A percentile compares a stretch with the other conserved stretches of the same genome.
Evolutionary conservation across 768 basidiomycete genomes (phyloP).

Genomic region (Trametes cinnabarina): DNA sequence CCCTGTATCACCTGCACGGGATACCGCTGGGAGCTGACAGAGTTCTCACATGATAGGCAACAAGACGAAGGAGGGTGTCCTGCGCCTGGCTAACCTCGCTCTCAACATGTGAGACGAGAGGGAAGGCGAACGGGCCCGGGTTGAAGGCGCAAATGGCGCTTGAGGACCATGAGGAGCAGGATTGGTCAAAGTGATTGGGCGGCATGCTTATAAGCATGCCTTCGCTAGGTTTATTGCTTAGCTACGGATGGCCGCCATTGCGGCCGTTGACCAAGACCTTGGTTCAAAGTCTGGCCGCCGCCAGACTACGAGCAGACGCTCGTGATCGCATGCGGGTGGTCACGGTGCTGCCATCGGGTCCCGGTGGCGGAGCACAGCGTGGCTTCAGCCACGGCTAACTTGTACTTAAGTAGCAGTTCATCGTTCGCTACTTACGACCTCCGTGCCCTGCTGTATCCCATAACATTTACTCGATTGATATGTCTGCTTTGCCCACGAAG

Average conservation of each 20-base stretch:
- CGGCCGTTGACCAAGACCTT: no score
- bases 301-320: not conserved
- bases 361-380: not conserved
- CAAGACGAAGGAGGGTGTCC: constrained; percentile 84
- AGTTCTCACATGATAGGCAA: constrained; percentile 51
- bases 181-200: no score
- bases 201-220: no score
- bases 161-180: no score
- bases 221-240: no score
- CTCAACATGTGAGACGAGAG: constrained; percentile 35
- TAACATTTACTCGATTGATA: not conserved
- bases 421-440: not conserved
- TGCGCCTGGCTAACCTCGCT: constrained; percentile 73
- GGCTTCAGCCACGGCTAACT: not conserved
- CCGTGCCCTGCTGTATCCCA: not conserved
- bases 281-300: no score
- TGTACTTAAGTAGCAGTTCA: not conserved
- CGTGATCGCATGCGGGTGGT: not conserved
- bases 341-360: not conserved
- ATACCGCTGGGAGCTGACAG: not conserved
- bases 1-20: not conserved
- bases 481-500: constrained; percentile 19
- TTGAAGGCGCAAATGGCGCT: no score
- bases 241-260: no score
- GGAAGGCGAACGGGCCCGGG: not conserved